Evolutionary conservation across 202 grass and related monocot genomes (phyloP), one percentile per base, ranked within the genome.

Genomic region (Carex sylvatica): DNA sequence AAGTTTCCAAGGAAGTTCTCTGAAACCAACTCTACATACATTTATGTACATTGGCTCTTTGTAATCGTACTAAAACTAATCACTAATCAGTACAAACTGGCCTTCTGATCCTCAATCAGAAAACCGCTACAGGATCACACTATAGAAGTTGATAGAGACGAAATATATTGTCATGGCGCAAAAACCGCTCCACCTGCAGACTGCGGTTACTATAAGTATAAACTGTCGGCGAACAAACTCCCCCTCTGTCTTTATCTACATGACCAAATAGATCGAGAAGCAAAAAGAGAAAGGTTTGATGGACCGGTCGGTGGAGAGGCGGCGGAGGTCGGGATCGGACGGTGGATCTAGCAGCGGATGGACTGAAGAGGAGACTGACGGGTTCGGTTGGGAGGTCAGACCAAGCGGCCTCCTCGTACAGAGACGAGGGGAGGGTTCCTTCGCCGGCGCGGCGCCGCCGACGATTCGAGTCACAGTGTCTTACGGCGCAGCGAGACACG

Each of bases 351-450:
- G 95, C 85, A 89, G 95, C 74, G 87, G 95, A 22, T 94, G 88
- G 90, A 86, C 87, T 35, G 92, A 91, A 77, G 94, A 89, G 15
- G 87, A 83, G 36, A 83, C 83, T 20, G 84, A 88, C 16, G 82
- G 74, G 67, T 79, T 52, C 9, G 88, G 87, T 4, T 98, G 88
- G 88, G 95, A 94, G 88, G 89, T 94, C 33, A 86, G 95, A 33
- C 95, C 95, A 1, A 85, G 95, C 64, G 95, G 95, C 18, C 88
- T 98, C 87, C 74, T 98, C 15, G 95, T 98, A 79, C 95, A 98
- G 92, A 84, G 87, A 70, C 86, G 95, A 3, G 61, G 55, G 5
- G 86, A 87, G 19, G 83, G 89, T 58, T 10, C 9, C 67, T 78
- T 15, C 20, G 16, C 19, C 28, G 65, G 72, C 1, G 74, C 53